Base-by-base conservation (phyloP, 805 yeast species). In the Wickerhamomyces sydowiorum region DNA sequence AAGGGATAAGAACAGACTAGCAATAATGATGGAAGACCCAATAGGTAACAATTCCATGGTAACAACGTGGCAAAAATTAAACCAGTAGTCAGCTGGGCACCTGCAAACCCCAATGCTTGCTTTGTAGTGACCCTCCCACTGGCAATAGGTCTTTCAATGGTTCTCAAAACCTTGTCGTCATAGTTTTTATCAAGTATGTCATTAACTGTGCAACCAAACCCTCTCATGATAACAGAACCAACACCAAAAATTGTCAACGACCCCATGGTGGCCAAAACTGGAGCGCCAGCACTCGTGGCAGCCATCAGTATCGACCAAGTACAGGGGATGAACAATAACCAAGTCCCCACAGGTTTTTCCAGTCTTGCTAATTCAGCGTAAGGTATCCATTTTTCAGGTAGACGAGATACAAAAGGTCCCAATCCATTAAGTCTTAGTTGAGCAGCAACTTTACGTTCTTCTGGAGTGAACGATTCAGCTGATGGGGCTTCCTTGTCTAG, bases 121-220 rank as follows among this genome's bases (percentile, higher is more conserved):
- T 70, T 71, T 9, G 77, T 75, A 1, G 82, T 56, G 17, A 93
- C 89, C 48, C 90, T 70, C 0, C 95, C 91, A 28, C 95, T 78
- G 0, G 99, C 90, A 38, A 93, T 73, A n/a, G 99, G 99, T 55
- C 99, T 71, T 56, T 82, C 87, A 38, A 81, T 76, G 3, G 98
- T 91, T 49, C 99, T 75, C 8, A 84, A 83, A 4, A 93, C 99
- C 61, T 88, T 76, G 48, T 75, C 72, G 56, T 93, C 99, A 38
- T 90, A 69, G 45, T 91, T 72, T 40, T 88, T 69, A 59, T 93
- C 99, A 59, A 82, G 69, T 36, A 91, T 69, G 62, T 93, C 99
- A 60, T 93, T 93, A 42, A 93, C 82, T 0, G 96, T 90, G 61
- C 99, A 93, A 0, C 99, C 99, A 2, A 96, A 97, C 22, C 98